These are phyloP conservation scores for Priceomyces melissophilus DNA, from an alignment of 805 yeast genomes.

Conservation along the genomic window DNA sequence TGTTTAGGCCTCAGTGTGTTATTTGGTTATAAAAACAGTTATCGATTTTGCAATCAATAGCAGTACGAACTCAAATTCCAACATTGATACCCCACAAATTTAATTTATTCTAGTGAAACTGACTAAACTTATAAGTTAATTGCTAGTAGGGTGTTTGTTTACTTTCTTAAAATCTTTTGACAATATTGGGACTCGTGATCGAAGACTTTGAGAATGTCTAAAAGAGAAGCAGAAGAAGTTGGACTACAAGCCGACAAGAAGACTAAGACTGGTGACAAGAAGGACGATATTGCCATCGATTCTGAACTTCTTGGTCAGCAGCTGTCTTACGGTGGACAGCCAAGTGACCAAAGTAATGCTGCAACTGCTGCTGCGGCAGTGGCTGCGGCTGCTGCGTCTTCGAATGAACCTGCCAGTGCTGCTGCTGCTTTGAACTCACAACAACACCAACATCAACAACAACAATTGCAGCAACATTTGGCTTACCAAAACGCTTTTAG, in stretches of 20 bases:
- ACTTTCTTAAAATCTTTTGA: background rate
- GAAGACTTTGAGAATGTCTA: conserved; percentile 15
- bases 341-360: conserved; percentile 15
- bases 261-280: conserved; percentile 11
- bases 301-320: conserved; percentile 43
- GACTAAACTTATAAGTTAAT: background rate
- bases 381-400: conserved; percentile 32
- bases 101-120: no score
- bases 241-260: conserved; percentile 12
- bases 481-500: conserved; percentile 12
- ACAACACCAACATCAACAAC: conserved; percentile 19
- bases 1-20: conserved; percentile 4
- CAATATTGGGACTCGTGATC: background rate
- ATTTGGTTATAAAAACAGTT: conserved; percentile 1
- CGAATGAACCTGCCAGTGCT: conserved; percentile 22
- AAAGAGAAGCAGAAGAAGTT: conserved; percentile 16
- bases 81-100: no score
- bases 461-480: conserved; percentile 14
- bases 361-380: conserved; percentile 39
- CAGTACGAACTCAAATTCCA: background rate
- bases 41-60: conserved; percentile 4
- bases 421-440: conserved; percentile 15
- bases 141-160: background rate
- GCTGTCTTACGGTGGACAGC: conserved; percentile 24
- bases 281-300: conserved; percentile 32